These are phyloP conservation scores for Spinacia oleracea DNA, from an alignment of 179 eudicot species.

Conservation along the genomic window DNA sequence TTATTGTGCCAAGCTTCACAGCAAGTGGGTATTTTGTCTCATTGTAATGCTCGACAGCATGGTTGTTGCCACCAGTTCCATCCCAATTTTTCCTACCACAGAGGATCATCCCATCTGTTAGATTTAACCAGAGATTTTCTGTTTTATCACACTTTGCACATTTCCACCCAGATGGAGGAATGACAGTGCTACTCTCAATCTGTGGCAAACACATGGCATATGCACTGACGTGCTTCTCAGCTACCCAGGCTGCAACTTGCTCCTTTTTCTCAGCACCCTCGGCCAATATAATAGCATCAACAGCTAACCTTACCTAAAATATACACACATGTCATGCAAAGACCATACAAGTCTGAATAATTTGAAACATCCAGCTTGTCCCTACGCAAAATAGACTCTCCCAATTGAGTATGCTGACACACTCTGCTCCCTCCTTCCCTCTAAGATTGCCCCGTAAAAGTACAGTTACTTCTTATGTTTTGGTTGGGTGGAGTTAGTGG, in stretches of 20 bases:
- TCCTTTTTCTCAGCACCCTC: conserved; percentile 91
- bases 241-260: conserved; percentile 89
- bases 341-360: background rate
- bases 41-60: conserved; percentile 82
- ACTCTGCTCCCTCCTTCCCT: too few relatives aligned
- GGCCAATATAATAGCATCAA: conserved; percentile 72
- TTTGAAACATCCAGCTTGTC: background rate
- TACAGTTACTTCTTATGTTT: too few relatives aligned
- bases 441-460: too few relatives aligned
- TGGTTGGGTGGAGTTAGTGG: too few relatives aligned
- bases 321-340: conserved; percentile 21
- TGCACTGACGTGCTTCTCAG: conserved; percentile 81
- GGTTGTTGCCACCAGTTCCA: conserved; percentile 96
- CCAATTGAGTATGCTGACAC: background rate
- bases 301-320: conserved; percentile 85
- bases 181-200: conserved; percentile 60
- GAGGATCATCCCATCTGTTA: conserved; percentile 89
- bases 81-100: conserved; percentile 98
- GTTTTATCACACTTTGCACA: conserved; percentile 91
- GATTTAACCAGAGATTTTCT: conserved; percentile 92
- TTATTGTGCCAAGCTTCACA: conserved; percentile 95
- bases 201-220: conserved; percentile 71
- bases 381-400: background rate
- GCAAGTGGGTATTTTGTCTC: conserved; percentile 81
- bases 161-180: conserved; percentile 95